Conservation (phyloP, 331 rosid genomes). For the Saraca asoca region DNA sequence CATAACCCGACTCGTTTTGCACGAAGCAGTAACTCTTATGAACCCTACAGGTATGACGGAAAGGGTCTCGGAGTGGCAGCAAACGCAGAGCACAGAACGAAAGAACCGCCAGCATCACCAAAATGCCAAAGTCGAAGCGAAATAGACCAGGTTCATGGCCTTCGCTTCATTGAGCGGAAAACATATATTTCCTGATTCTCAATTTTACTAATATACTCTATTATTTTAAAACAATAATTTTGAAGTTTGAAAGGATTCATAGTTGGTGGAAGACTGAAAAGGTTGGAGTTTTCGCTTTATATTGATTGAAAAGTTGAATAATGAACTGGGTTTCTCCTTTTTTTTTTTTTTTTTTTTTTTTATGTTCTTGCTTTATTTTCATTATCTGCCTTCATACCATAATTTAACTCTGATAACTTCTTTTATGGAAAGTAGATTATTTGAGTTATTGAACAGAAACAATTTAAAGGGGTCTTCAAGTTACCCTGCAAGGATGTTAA, state of each 20-base stretch:
- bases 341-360: no score
- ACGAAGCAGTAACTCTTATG: neutral
- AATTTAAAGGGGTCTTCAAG: no score
- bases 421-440: no score
- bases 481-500: no score
- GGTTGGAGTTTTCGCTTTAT: no score
- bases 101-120: neutral
- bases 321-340: no score
- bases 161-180: neutral
- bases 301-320: no score
- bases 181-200: neutral
- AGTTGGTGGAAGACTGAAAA: no score
- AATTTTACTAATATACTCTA: neutral
- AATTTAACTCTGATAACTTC: no score
- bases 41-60: neutral
- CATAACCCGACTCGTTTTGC: neutral
- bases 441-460: no score
- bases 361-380: no score
- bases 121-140: slow-evolving; percentile 86
- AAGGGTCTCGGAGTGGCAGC: neutral
- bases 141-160: slow-evolving; percentile 56
- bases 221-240: neutral
- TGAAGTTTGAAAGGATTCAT: neutral
- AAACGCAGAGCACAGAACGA: neutral
- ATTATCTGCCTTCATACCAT: no score